Base-by-base conservation (phyloP, 2,329 filamentous ascomycete species). In the Thermomyces lanuginosus region DNA sequence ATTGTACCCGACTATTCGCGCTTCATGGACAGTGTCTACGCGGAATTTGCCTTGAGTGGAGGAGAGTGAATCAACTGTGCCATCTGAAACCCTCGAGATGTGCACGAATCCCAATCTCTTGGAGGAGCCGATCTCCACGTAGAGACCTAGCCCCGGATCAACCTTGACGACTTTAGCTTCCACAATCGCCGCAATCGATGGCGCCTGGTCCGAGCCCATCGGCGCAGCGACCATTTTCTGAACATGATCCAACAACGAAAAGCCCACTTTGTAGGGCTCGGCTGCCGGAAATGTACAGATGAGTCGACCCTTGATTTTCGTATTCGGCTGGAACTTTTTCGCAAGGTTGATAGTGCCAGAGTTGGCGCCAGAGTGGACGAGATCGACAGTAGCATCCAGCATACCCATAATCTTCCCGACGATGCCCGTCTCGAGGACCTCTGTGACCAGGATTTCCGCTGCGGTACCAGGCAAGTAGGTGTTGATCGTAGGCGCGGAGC, bases 401-500 rank as follows among this genome's bases (percentile, higher is more conserved):
- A 84, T 72, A 9, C 89, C 91, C 66, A 98, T 78, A 22, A 95
- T 70, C 51, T 93, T 93, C 42, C 89, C 89, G 25, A 69, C 62
- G 32, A 98, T 56, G n/a, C 89, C 89, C 36, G 68, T 71, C 8
- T 66, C 54, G 7, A 74, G 72, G 8, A 78, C 70, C 24, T 89
- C 77, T 2, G 79, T 76, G 19, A 98, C 58, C 25, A 95, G 62
- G 7, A 93, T 63, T 40, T 92, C 83, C 18, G 83, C 81, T 4
- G 76, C 73, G n/a, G 82, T 89, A 38, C 89, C 91, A 1, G 91
- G 89, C 5, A 93, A 65, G 54, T 92, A 92, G 5, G 79, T 70
- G 48, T 84, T 82, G 45, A 98, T 78, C 0, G 80, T 91, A 6
- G 82, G 82, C 1, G 84, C 84, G 21, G 79, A 73, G 16, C 64